Percentiles rank a stretch among this genome's conserved stretches.
phyloP scores from a whole-genome alignment of 139 green algal genomes.

The Chara braunii region DNA sequence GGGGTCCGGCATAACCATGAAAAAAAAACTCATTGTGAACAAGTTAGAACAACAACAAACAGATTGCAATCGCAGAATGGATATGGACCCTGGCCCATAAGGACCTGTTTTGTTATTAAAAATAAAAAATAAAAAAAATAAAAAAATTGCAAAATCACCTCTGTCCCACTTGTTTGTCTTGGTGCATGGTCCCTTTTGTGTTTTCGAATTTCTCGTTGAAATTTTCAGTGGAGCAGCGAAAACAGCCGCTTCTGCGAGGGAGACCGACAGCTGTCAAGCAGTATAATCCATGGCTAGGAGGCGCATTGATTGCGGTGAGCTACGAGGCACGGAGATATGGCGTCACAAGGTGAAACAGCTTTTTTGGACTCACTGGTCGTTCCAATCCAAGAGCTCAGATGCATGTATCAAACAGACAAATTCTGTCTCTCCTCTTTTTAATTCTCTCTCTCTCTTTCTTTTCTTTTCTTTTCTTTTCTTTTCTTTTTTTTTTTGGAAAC shows the following conservation, averaged over 20 bases:
- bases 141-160: not conserved
- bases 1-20: too few species aligned
- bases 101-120: too few species aligned
- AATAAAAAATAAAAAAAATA: not conserved
- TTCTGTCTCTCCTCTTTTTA: constrained; percentile 1
- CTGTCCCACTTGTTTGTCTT: not conserved
- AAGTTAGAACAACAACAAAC: too few species aligned
- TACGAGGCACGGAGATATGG: constrained; percentile 57
- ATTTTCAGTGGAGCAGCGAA: constrained; percentile 42
- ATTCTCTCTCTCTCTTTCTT: not conserved
- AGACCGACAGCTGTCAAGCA: constrained; percentile 55
- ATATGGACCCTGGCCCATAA: too few species aligned
- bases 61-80: too few species aligned
- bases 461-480: not conserved
- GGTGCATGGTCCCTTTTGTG: not conserved
- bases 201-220: constrained; percentile 53
- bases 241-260: constrained; percentile 42
- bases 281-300: constrained; percentile 48
- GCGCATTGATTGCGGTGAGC: constrained; percentile 64
- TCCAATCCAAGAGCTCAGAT: not conserved
- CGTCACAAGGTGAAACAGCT: constrained; percentile 55
- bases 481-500: not conserved
- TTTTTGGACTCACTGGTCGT: not conserved
- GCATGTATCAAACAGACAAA: too few species aligned
- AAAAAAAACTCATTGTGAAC: too few species aligned